These are phyloP conservation scores for Sporisorium sorghi DNA, from an alignment of 1,284 basidiomycete species.

Conservation along the genomic window DNA sequence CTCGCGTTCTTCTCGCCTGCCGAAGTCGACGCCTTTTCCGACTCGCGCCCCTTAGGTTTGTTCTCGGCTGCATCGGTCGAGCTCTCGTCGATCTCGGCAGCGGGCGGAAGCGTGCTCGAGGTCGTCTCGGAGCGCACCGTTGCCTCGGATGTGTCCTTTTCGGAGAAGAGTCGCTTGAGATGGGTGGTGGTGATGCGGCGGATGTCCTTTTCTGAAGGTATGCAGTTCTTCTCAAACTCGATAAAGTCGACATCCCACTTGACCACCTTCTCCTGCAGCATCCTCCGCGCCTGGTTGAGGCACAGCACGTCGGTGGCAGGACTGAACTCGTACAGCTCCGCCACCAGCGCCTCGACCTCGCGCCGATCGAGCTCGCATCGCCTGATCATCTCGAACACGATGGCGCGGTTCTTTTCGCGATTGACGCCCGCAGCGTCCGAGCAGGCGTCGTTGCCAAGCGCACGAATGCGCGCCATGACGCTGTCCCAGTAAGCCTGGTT, in stretches of 20 bases:
- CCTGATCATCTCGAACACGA: constrained; percentile 48
- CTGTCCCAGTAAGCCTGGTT: constrained; percentile 76
- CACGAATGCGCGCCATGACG: constrained; percentile 72
- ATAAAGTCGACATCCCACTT: constrained; percentile 90
- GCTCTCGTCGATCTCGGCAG: constrained; percentile 66
- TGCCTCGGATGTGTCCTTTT: constrained; percentile 70
- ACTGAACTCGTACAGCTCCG: constrained; percentile 73
- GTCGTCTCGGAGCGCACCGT: constrained; percentile 20
- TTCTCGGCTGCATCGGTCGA: constrained; percentile 34
- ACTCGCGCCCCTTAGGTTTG: constrained; percentile 17
- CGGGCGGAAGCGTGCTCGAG: constrained; percentile 51
- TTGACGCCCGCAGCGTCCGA: constrained; percentile 51
- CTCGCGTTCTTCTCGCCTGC: constrained; percentile 8
- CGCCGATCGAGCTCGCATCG: constrained; percentile 66
- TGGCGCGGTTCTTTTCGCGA: constrained; percentile 45
- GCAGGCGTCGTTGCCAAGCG: constrained; percentile 71
- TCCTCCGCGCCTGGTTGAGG: constrained; percentile 86
- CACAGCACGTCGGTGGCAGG: constrained; percentile 81
- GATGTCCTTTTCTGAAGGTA: constrained; percentile 71
- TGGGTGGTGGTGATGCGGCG: constrained; percentile 68
- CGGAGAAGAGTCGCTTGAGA: constrained; percentile 73
- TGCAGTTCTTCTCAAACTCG: constrained; percentile 70
- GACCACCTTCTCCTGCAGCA: constrained; percentile 93
- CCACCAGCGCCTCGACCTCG: constrained; percentile 81
- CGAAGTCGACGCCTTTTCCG: constrained; percentile 19